Percentiles rank a stretch among this genome's conserved stretches.
Conservation (phyloP, 495 filamentous ascomycete species). For the Penicillium cataractarum region DNA sequence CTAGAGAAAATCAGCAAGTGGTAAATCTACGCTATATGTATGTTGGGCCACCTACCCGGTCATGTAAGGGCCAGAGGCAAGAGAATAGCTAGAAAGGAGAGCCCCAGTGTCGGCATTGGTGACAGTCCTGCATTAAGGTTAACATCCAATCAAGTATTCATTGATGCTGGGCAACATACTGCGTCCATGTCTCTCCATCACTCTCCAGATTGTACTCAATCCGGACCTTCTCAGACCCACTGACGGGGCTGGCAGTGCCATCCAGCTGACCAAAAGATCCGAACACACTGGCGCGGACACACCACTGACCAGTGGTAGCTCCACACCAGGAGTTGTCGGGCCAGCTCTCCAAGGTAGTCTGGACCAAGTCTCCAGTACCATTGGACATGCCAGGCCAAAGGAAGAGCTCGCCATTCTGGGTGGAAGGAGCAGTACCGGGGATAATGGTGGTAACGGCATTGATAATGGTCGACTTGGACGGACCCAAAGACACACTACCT, state of each 20-base stretch:
- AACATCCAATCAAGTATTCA: background rate
- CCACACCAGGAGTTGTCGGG: conserved; percentile 40
- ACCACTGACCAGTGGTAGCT: conserved; percentile 40
- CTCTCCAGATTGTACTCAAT: conserved; percentile 40
- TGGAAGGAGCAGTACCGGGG: conserved; percentile 39
- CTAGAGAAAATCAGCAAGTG: conserved; percentile 23
- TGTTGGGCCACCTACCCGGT: background rate
- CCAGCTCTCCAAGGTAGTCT: conserved; percentile 44
- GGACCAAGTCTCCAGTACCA: conserved; percentile 46
- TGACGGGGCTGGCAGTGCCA: conserved; percentile 32
- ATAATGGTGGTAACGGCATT: conserved; percentile 47
- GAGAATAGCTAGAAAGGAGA: background rate
- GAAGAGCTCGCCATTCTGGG: conserved; percentile 43
- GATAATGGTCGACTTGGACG: conserved; percentile 10
- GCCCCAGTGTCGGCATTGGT: background rate
- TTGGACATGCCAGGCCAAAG: conserved; percentile 52
- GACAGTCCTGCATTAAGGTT: background rate
- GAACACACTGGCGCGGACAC: conserved; percentile 46
- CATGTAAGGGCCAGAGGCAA: background rate
- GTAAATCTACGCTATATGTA: no score
- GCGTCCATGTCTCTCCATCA: conserved; percentile 39
- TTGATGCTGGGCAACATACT: conserved; percentile 22
- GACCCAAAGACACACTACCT: background rate
- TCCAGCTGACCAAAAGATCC: conserved; percentile 43
- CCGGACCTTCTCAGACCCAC: conserved; percentile 34